Conservation (phyloP, 805 yeast genomes). For the Suhomyces vadensis region DNA sequence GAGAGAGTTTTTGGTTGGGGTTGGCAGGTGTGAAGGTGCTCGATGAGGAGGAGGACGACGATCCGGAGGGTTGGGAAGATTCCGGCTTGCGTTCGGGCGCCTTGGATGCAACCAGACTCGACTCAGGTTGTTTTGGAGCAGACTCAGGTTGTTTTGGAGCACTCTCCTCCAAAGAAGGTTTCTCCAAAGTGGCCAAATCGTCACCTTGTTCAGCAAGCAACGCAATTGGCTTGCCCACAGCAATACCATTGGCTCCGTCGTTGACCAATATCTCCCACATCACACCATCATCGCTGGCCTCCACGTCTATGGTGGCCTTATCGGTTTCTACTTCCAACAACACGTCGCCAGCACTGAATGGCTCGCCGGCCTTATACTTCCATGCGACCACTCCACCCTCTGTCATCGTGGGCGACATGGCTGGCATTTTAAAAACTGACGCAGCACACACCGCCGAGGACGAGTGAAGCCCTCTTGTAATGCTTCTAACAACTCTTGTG, state of each 20-base stretch:
- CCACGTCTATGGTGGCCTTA: slow-evolving; percentile 80
- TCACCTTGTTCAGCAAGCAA: slow-evolving; percentile 86
- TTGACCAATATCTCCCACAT: slow-evolving; percentile 70
- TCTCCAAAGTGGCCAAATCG: slow-evolving; percentile 63
- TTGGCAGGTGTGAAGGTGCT: slow-evolving; percentile 50
- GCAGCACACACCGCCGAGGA: slow-evolving; percentile 34
- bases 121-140: slow-evolving; percentile 2
- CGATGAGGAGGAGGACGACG: slow-evolving; percentile 2
- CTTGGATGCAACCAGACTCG: too few relatives aligned
- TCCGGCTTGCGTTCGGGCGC: slow-evolving; percentile 5
- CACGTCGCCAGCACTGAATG: slow-evolving; percentile 80
- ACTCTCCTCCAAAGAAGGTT: slow-evolving; percentile 47
- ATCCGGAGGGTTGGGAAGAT: slow-evolving; percentile 5
- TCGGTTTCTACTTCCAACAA: slow-evolving; percentile 83
- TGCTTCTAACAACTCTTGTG: slow-evolving; percentile 18
- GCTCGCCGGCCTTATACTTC: slow-evolving; percentile 73
- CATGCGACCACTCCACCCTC: slow-evolving; percentile 90
- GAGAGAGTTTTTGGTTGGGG: slow-evolving; percentile 65
- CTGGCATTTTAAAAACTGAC: slow-evolving; percentile 82
- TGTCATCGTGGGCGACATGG: slow-evolving; percentile 99
- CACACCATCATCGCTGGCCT: slow-evolving; percentile 89
- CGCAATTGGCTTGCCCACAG: slow-evolving; percentile 91
- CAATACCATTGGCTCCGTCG: slow-evolving; percentile 77
- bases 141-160: slow-evolving; percentile 21
- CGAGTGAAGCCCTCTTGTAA: slow-evolving; percentile 31